Evolutionary conservation across 2,329 filamentous ascomycete genomes (phyloP).

Genomic region (Sarocladium oryzae): DNA sequence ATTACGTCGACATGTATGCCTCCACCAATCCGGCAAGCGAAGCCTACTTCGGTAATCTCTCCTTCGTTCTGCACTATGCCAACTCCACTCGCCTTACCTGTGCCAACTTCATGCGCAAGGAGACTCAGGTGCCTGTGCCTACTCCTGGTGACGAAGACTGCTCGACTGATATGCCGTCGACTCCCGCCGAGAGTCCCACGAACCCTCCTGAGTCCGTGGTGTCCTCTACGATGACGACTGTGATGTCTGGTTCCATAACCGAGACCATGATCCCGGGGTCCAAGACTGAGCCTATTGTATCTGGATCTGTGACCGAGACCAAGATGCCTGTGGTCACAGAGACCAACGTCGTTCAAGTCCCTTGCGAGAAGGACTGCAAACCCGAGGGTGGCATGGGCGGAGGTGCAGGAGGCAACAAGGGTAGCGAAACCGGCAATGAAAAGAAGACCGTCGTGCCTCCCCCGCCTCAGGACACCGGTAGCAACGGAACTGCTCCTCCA

Average conservation of each 20-base stretch:
- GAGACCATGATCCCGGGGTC: neutral
- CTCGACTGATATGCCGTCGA: neutral
- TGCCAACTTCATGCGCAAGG: slow-evolving; percentile 47
- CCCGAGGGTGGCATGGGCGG: neutral
- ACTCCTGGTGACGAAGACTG: slow-evolving; percentile 10
- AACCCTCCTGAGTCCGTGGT: neutral
- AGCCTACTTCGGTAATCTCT: slow-evolving; percentile 59
- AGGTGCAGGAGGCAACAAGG: neutral
- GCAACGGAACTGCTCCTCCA: neutral
- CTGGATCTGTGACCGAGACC: too few relatives aligned
- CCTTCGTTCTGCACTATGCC: slow-evolving; percentile 56
- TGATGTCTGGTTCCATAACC: too few relatives aligned
- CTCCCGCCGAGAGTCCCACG: neutral
- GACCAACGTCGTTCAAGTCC: neutral
- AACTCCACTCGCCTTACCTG: slow-evolving; percentile 60
- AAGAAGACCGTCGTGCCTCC: slow-evolving; percentile 5
- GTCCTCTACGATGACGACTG: too few relatives aligned
- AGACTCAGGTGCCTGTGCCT: slow-evolving; percentile 2
- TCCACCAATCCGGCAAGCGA: slow-evolving; percentile 44
- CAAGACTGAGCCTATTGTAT: too few relatives aligned
- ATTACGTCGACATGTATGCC: slow-evolving; percentile 52
- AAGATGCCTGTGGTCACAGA: neutral
- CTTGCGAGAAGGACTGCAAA: slow-evolving; percentile 5
- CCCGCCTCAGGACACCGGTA: neutral
- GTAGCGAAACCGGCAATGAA: neutral